Percentiles rank a stretch among this genome's conserved stretches.
Evolutionary conservation across 495 filamentous ascomycete species (phyloP).

Genomic region (Lophiostoma macrostomum): DNA sequence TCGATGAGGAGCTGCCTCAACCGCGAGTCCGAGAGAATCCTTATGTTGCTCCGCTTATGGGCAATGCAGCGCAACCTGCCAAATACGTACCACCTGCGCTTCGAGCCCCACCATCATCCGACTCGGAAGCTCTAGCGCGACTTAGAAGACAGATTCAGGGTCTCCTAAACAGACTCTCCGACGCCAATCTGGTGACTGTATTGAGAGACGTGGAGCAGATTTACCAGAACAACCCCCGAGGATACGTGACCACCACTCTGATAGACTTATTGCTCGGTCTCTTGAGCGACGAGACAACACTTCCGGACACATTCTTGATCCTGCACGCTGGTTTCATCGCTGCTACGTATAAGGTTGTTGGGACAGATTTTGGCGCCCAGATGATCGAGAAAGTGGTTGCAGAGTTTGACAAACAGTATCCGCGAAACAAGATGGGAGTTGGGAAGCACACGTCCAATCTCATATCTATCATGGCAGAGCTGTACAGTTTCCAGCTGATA

Average conservation of each 20-base stretch:
- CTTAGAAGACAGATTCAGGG: slow-evolving; percentile 80
- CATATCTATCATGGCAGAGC: slow-evolving; percentile 74
- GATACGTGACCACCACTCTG: slow-evolving; percentile 76
- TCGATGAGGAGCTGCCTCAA: slow-evolving; percentile 29
- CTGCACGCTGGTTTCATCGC: slow-evolving; percentile 88
- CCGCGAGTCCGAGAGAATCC: slow-evolving; percentile 60
- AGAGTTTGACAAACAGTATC: slow-evolving; percentile 58
- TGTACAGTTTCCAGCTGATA: slow-evolving; percentile 90
- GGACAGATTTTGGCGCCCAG: slow-evolving; percentile 83
- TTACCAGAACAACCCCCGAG: slow-evolving; percentile 75
- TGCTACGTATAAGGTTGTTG: slow-evolving; percentile 79
- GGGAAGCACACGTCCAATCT: slow-evolving; percentile 74
- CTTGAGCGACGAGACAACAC: slow-evolving; percentile 68
- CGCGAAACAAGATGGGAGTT: slow-evolving; percentile 39
- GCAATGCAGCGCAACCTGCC: slow-evolving; percentile 33
- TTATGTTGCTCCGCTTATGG: slow-evolving; percentile 54
- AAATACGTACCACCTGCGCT: slow-evolving; percentile 92
- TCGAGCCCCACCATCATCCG: slow-evolving; percentile 58
- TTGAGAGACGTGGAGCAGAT: slow-evolving; percentile 75
- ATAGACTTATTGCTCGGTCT: slow-evolving; percentile 70
- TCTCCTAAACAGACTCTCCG: slow-evolving; percentile 86
- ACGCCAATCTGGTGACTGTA: slow-evolving; percentile 80
- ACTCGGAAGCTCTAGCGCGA: slow-evolving; percentile 64
- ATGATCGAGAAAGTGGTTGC: slow-evolving; percentile 74
- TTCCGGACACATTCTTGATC: slow-evolving; percentile 85